Evolutionary conservation across 352 stramenopile species (phyloP), one percentile per base, ranked within the genome.

Genomic region (Phytophthora ohioensis): DNA sequence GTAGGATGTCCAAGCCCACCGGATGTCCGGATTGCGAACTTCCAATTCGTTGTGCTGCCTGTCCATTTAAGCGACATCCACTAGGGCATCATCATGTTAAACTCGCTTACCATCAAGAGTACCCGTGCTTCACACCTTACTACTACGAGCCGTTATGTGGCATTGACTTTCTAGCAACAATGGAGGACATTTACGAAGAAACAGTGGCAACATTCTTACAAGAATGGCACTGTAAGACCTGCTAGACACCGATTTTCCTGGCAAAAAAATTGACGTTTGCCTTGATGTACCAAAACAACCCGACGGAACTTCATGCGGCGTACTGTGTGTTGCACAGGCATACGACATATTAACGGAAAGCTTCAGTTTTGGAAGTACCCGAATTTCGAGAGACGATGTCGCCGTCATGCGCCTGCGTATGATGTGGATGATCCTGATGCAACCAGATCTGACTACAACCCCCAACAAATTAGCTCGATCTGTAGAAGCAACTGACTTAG

Each of bases 301-400:
- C 4, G 58, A 66, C 36, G 46, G 57, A 8, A 65, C 57, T 3
- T 65, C 45, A 2, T 65, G 57, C 13, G 45, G 57, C 8, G 57
- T 64, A 4, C n/a, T 64, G n/a, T 55, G 43, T 8, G 56, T 56
- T 15, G 34, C 57, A 1, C 42, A 48, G 10, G 45, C 32, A 7
- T 56, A 64, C 34, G 32, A 32, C 32, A 56, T 47, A 10, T 17
- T 64, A 12, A 57, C 32, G 5, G 38, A 32, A 2, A 49, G 6
- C 6, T 64, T 17, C 4, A 32, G 43, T 5, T 55, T 55, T 8
- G 4, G 8, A 5, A 65, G 39, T 15, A 41, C 46, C 15, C 10
- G 9, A 15, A 39, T 65, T 10, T 13, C 57, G 1, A 13, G 12
- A n/a, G 57, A 57, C 3, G 46, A 65, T 34, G 27, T 65, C 38